These are phyloP conservation scores for Bonia amplexicaulis DNA, from an alignment of 176 grass and related monocot genomes.

Conservation along the genomic window DNA sequence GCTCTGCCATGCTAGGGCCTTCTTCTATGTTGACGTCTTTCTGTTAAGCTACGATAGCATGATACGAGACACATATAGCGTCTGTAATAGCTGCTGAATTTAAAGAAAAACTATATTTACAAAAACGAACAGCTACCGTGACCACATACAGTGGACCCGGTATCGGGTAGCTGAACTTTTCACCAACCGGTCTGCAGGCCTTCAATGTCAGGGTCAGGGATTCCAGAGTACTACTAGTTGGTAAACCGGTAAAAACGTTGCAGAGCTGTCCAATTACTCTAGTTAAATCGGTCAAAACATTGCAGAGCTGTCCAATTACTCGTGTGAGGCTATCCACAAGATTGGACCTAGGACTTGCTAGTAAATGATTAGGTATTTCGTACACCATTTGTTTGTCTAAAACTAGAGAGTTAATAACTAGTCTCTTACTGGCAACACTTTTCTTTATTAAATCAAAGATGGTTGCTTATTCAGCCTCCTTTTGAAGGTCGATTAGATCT, in stretches of 20 bases:
- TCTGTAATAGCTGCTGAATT: too few species aligned
- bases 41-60: too few species aligned
- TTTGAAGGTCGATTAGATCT: background rate
- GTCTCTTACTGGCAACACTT: background rate
- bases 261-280: background rate
- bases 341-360: background rate
- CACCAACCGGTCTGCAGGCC: conserved; percentile 27
- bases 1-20: too few species aligned
- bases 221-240: background rate
- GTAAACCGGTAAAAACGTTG: background rate
- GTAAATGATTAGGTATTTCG: background rate
- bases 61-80: too few species aligned
- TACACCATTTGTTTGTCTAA: background rate
- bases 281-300: background rate
- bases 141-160: too few species aligned
- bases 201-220: conserved; percentile 20
- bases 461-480: background rate
- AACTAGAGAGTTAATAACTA: background rate
- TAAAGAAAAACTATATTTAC: too few species aligned
- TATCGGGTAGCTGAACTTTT: background rate
- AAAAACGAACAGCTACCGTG: too few species aligned
- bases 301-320: background rate
- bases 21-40: too few species aligned
- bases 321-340: background rate
- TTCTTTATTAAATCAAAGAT: background rate